Evolutionary conservation across 2,329 filamentous ascomycete genomes (phyloP), one percentile per base, ranked within the genome.

Genomic region (Colletotrichum sublineola): DNA sequence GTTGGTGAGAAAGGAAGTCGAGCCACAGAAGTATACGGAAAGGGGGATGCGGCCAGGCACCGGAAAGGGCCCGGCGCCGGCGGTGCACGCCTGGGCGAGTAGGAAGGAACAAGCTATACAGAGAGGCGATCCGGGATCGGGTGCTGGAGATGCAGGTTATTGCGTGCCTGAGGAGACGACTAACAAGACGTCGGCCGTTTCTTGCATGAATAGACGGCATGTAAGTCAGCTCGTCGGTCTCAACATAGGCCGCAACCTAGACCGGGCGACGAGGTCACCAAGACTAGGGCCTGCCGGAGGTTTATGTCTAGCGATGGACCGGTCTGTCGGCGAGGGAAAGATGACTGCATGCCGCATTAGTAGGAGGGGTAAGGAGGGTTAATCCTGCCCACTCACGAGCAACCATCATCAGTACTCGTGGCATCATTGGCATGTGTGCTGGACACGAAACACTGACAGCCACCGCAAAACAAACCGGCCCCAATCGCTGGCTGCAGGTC

Each of bases 341-440:
- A 67, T 71, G 63, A 67, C 56, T 67, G 68, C 53, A 72, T 69
- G 66, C 18, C 56, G 42, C 31, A 53, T 64, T 53, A 55, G 66
- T 18, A 33, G 46, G 65, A 53, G 42, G 50, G 42, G 8, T 20
- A 20, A 4, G 46, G 33, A 63, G 57, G 44, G 53, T 24, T 24
- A 29, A 55, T 36, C 29, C 3, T 53, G 24, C 33, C 52, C 58
- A 63, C 20, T 36, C 38, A 63, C 65, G 53, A 57, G 18, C 58
- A 33, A 52, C 31, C 6, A 24, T 50, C 20, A 33, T n/a, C 61
- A 31, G 33, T 29, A 24, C 50, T 36, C 36, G 24, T 50, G 46
- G 61, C 61, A 55, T 44, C 24, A 48, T 48, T 40, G 58, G 38
- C 65, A 72, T 63, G 50, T 72, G 69, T 56, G 57, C 60, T 58